Conservation (phyloP, 768 basidiomycete genomes). For the Boletales sp. region DNA sequence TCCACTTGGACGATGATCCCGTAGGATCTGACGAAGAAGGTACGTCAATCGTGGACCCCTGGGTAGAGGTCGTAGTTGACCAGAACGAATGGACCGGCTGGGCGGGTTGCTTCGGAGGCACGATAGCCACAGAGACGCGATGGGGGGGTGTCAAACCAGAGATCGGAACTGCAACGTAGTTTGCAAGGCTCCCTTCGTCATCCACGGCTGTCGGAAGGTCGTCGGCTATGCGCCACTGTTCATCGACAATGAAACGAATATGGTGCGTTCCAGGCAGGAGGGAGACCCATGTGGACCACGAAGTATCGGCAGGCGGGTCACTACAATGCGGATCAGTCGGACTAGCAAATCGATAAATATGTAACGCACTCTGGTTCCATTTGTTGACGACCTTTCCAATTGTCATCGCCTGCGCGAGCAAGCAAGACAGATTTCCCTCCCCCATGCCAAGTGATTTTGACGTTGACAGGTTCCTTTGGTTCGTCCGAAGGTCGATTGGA, state of each 20-base stretch:
- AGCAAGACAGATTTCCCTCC: conserved; percentile 62
- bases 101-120: conserved; percentile 23
- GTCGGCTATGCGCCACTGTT: conserved; percentile 74
- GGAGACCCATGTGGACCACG: conserved; percentile 39
- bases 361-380: conserved; percentile 63
- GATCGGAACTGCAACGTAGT: conserved; percentile 68
- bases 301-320: conserved; percentile 31
- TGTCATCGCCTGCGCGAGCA: conserved; percentile 68
- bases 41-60: conserved; percentile 26
- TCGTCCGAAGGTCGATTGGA: conserved; percentile 25
- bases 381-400: conserved; percentile 65
- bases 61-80: conserved; percentile 36
- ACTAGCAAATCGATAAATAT: conserved; percentile 2
- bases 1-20: conserved; percentile 54
- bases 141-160: conserved; percentile 32
- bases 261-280: conserved; percentile 91
- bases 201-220: conserved; percentile 87
- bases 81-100: conserved; percentile 40
- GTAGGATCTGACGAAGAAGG: conserved; percentile 28
- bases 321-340: conserved; percentile 21
- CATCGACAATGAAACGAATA: conserved; percentile 93
- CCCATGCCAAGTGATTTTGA: conserved; percentile 64
- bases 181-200: conserved; percentile 91
- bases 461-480: conserved; percentile 30
- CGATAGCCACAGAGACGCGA: conserved; percentile 33